A percentile compares a stretch with the other conserved stretches of the same genome.
Evolutionary conservation across 2,329 filamentous ascomycete species (phyloP).

Genomic region (Sclerotinia trifoliorum): DNA sequence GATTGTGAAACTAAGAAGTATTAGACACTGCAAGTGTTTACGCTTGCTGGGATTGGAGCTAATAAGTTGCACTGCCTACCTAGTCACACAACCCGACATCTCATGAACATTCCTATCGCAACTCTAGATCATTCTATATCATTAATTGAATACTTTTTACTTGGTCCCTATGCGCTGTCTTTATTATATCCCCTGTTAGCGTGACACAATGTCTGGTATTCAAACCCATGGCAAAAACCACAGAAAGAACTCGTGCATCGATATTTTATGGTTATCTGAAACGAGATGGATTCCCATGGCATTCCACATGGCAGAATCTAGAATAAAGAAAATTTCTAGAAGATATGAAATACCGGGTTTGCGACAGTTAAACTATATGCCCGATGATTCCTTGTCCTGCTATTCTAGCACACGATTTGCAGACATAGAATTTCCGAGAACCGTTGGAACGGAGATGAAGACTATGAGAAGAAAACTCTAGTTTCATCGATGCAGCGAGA

Average conservation of each 20-base stretch:
- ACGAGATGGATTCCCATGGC: neutral
- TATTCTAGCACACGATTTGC: neutral
- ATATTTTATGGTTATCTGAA: neutral
- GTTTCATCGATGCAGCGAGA: neutral
- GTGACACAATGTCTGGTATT: no score
- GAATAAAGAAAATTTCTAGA: neutral
- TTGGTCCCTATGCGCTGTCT: no score
- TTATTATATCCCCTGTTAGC: no score
- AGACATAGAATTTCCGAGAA: neutral
- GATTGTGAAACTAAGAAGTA: no score
- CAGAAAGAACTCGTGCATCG: neutral
- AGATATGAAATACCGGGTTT: neutral
- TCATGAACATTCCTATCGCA: no score
- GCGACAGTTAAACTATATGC: neutral
- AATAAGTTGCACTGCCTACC: no score
- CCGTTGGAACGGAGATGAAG: neutral
- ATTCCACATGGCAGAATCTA: neutral
- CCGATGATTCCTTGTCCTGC: no score
- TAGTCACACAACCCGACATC: no score
- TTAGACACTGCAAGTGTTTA: no score
- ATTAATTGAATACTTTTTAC: no score
- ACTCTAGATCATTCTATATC: no score
- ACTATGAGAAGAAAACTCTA: neutral
- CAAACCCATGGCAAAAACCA: neutral
- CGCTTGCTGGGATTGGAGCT: no score